Evolutionary conservation across 495 filamentous ascomycete genomes (phyloP), one percentile per base, ranked within the genome.

Genomic region (Aspergillus bertholletiae): DNA sequence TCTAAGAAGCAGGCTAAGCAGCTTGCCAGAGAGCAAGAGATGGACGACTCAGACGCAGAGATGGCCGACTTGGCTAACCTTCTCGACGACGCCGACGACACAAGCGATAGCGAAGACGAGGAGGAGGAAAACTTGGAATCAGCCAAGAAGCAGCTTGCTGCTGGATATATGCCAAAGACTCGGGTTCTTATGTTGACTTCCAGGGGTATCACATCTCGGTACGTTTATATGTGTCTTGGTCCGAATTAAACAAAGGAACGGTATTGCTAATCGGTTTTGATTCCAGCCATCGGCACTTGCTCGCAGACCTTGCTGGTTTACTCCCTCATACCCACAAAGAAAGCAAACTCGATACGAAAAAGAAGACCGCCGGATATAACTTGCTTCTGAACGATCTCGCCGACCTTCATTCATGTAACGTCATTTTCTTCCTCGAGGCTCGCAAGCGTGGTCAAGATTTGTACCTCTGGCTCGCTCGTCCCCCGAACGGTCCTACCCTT

Each of bases 391-490:
- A 97, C 75, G 93, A 96, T 68, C 84, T 97, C 15, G 94, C 94
- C 35, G 93, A 99, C 60, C 83, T 99, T 18, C 96, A 97, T 79
- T 97, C 96, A 61, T 97, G 93, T 84, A 99, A 99, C 74, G 94
- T 97, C 71, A 85, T 97, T 48, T 80, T 96, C 56, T 99, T 96
- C 74, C 94, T 97, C 68, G 94, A 98, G 75, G 94, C 92, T 50
- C 79, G 91, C 56, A 98, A 97, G 73, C 74, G 71, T 34, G 90
- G 89, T 34, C 87, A 95, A 69, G 94, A 97, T 79, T 74, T 95
- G 30, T 98, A 96, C 68, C 80, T 93, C 41, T 96, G 93, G 93
- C 81, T 97, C 66, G 83, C 88, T 71, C 95, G 95, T 65, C 87
- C 91, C 2, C 94, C 94, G 8, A 99, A 99, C 66, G 94, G 94